Evolutionary conservation across 208 protist genomes (phyloP).

Genomic region (Trypanosoma avium): DNA sequence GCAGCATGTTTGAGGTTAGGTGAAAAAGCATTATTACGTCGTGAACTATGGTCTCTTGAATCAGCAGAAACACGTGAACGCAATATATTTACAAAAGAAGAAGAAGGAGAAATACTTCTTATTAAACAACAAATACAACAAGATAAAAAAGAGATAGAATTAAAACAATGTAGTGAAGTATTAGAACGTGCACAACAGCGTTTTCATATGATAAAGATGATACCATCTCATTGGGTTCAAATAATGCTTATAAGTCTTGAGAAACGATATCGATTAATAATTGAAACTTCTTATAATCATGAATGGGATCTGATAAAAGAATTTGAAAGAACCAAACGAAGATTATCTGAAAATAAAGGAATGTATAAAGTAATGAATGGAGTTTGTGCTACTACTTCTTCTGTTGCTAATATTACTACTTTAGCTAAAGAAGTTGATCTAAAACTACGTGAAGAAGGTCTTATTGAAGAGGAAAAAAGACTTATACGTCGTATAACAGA

Average conservation of each 20-base stretch:
- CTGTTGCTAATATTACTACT: too few relatives aligned
- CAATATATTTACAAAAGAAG: not conserved
- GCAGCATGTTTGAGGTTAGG: not conserved
- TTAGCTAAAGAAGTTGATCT: too few relatives aligned
- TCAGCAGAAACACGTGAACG: not conserved
- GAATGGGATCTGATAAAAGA: constrained; percentile 3
- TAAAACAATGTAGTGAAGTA: not conserved
- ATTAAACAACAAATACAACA: constrained; percentile 5
- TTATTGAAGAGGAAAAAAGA: constrained; percentile 38
- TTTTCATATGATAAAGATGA: not conserved
- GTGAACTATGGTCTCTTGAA: constrained; percentile 4
- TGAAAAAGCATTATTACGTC: constrained; percentile 8
- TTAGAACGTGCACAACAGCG: not conserved
- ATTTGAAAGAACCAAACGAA: not conserved
- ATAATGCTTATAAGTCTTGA: not conserved
- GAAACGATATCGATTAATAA: not conserved
- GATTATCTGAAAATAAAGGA: not conserved
- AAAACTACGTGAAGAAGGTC: constrained; percentile 27
- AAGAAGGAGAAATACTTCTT: not conserved
- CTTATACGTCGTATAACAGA: constrained; percentile 39
- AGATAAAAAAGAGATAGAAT: not conserved
- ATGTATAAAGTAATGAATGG: not conserved
- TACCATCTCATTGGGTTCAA: not conserved
- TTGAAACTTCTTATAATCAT: not conserved
- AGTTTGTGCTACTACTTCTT: too few relatives aligned